phyloP scores from a whole-genome alignment of 2,329 filamentous ascomycete species.

The Sclerotinia nivalis region DNA sequence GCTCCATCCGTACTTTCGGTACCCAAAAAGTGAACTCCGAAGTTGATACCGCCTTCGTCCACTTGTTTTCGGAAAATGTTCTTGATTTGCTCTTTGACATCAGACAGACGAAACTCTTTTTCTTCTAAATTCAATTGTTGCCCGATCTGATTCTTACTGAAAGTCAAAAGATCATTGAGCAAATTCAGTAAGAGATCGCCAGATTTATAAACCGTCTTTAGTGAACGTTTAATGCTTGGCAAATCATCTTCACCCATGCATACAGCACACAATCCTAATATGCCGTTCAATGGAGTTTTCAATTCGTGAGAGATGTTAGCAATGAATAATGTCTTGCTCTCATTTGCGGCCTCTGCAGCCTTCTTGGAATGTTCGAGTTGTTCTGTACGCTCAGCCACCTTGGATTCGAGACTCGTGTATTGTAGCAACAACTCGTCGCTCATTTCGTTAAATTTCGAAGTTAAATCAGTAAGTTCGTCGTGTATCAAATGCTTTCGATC shows the following conservation, averaged over 20 bases:
- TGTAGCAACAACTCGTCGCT: slow-evolving; percentile 65
- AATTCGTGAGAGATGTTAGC: slow-evolving; percentile 73
- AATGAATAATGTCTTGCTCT: slow-evolving; percentile 96
- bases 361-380: slow-evolving; percentile 89
- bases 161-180: slow-evolving; percentile 84
- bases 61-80: slow-evolving; percentile 86
- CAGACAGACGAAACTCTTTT: slow-evolving; percentile 80
- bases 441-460: slow-evolving; percentile 26
- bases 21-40: slow-evolving; percentile 71
- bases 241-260: slow-evolving; percentile 91
- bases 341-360: slow-evolving; percentile 90
- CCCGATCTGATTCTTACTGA: slow-evolving; percentile 93
- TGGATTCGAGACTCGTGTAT: slow-evolving; percentile 79
- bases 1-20: slow-evolving; percentile 43
- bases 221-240: slow-evolving; percentile 73
- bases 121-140: slow-evolving; percentile 80
- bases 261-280: slow-evolving; percentile 89
- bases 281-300: slow-evolving; percentile 81
- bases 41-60: slow-evolving; percentile 72
- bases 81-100: slow-evolving; percentile 77
- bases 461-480: slow-evolving; percentile 75
- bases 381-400: slow-evolving; percentile 77
- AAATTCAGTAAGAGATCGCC: slow-evolving; percentile 82
- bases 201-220: slow-evolving; percentile 87
- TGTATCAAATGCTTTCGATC: slow-evolving; percentile 74